Conservation (phyloP, 257 asterid genomes). For the Ocimum tenuiflorum region DNA sequence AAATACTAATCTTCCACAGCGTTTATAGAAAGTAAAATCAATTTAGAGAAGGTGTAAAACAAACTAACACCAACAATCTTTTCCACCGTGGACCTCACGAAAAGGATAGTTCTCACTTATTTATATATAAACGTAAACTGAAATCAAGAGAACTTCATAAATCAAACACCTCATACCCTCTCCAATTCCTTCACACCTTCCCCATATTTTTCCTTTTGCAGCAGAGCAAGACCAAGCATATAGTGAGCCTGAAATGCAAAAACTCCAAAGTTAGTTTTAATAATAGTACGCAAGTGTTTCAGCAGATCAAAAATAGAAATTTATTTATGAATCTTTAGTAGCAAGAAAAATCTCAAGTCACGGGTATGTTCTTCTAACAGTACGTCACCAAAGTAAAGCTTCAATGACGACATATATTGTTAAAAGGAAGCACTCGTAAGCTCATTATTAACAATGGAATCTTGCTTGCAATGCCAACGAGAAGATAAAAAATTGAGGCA, state of each 20-base stretch:
- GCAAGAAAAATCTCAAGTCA: background rate
- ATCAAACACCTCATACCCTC: conserved; percentile 30
- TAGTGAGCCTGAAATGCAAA: conserved; percentile 49
- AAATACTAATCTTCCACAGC: background rate
- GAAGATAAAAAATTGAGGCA: background rate
- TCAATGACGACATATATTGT: background rate
- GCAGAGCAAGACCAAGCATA: conserved; percentile 67
- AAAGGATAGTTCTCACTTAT: background rate
- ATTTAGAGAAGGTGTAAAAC: background rate
- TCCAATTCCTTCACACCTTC: conserved; percentile 59
- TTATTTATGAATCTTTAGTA: background rate
- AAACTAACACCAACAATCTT: background rate
- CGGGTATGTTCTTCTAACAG: background rate
- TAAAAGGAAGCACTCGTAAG: background rate
- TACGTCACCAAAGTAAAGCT: background rate
- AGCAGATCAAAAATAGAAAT: background rate
- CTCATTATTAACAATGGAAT: background rate
- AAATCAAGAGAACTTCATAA: background rate
- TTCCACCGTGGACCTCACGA: background rate
- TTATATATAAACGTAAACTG: background rate
- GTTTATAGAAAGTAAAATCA: background rate
- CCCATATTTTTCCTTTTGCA: conserved; percentile 39
- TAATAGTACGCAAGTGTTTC: background rate
- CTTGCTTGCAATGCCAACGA: background rate
- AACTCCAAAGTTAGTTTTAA: conserved; percentile 2